Base-by-base conservation (phyloP, 768 basidiomycete genomes). In the Suillus paluster region DNA sequence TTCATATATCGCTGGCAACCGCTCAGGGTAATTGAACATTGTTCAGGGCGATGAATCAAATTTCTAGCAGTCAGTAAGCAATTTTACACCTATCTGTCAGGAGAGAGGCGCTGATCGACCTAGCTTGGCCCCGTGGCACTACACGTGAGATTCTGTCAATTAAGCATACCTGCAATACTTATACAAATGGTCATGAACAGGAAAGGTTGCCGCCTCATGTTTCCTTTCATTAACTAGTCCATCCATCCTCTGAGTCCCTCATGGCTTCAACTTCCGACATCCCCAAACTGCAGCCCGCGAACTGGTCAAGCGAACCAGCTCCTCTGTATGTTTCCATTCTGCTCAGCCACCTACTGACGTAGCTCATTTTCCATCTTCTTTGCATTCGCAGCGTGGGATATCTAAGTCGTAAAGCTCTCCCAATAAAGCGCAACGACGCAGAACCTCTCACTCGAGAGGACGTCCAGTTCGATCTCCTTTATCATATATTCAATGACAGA, bases 391-490 rank as follows among this genome's bases (percentile, higher is more conserved):
- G 83, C 66, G 82, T 83, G 63, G 85, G 85, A 45, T 85, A 87
- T 71, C 82, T 87, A 68, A 87, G 82, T 71, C 83, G 84, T 67
- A 73, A 75, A 67, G 87, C 88, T 39, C 79, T 91, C 61, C 89
- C 91, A 57, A 92, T 92, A 75, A 92, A 92, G 77, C 86, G 89
- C 67, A 85, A 84, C 68, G 92, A 94, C 71, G 92, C 90, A 14
- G 91, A 93, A 68, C 89, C 91, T 58, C 81, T 95, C 65, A 89
- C 89, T 25, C 86, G 93, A 48, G 85, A 88, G 73, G 94, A 95
- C 75, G 86, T 95, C 57, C 92, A 95, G 78, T 94, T 85, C 75
- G 92, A 95, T 79, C 83, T 95, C 53, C 86, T 97, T 60, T 73
- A 88, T 68, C 81, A 85, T 77, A 86, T 96, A 70, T 97, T 97